Evolutionary conservation across 129 eudicot genomes (phyloP).

Genomic region (Scalesia atractyloides): DNA sequence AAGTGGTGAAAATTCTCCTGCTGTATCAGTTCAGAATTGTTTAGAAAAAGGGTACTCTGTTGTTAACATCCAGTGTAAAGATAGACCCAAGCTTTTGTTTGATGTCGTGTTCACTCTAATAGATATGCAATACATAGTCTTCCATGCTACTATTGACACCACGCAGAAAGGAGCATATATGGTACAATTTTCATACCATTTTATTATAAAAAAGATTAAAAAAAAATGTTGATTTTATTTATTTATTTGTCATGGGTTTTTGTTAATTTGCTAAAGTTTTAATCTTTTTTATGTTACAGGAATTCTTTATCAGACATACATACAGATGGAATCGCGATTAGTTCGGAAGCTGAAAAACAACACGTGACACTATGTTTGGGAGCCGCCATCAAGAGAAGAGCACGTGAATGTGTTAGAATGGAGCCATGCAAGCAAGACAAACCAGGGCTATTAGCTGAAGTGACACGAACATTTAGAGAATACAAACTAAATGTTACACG

Average conservation of each 20-base stretch:
- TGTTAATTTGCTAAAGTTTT: not conserved
- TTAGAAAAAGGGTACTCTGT: conserved; percentile 76
- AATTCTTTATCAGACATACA: conserved; percentile 53
- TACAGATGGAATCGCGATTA: conserved; percentile 71
- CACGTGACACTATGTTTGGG: conserved; percentile 68
- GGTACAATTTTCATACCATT: conserved; percentile 43
- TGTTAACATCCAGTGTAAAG: conserved; percentile 68
- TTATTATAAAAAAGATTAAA: too few species aligned
- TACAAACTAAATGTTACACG: conserved; percentile 78
- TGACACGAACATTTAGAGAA: conserved; percentile 76
- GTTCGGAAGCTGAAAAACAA: conserved; percentile 80
- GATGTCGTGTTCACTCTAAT: conserved; percentile 84
- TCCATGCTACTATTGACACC: conserved; percentile 77
- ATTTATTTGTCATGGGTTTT: not conserved
- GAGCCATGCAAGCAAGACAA: conserved; percentile 61
- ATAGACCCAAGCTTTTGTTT: conserved; percentile 79
- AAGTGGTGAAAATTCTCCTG: conserved; percentile 44
- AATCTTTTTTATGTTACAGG: conserved; percentile 35
- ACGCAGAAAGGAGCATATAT: conserved; percentile 52
- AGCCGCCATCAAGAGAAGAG: conserved; percentile 82
- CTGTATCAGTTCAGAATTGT: conserved; percentile 67
- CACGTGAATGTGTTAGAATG: conserved; percentile 76
- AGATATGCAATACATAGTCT: conserved; percentile 81
- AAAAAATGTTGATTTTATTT: not conserved
- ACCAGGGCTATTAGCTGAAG: conserved; percentile 70